These are phyloP conservation scores for Aphanomyces astaci DNA, from an alignment of 352 stramenopile species.

Conservation along the genomic window DNA sequence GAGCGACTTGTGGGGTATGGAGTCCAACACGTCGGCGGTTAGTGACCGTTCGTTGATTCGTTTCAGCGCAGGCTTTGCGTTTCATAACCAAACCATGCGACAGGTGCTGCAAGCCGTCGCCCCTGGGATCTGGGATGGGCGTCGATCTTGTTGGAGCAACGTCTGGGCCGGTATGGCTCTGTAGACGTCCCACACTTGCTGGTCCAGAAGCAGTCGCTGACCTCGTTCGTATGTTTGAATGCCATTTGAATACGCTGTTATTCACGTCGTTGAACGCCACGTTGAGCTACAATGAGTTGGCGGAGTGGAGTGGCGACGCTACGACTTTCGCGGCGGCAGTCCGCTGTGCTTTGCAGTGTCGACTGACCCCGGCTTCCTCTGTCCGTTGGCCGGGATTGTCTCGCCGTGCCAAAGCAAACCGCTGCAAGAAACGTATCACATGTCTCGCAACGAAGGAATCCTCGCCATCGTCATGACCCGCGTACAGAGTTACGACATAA, in stretches of 20 bases:
- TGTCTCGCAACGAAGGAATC: background rate
- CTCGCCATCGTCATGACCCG: background rate
- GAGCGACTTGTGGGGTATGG: slow-evolving; percentile 1
- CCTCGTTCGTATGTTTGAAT: background rate
- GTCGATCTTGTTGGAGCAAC: background rate
- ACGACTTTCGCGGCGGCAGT: background rate
- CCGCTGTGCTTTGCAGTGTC: background rate
- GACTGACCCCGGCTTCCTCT: background rate
- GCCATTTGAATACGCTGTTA: background rate
- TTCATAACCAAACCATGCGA: background rate
- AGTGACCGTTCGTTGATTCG: background rate
- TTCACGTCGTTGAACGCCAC: background rate
- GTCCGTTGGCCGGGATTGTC: background rate
- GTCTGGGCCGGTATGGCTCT: background rate
- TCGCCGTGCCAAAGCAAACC: background rate
- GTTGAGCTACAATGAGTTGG: background rate
- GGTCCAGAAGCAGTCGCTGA: background rate
- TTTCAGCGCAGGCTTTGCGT: background rate
- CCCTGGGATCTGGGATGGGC: background rate
- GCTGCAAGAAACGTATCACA: background rate
- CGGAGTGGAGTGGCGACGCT: background rate
- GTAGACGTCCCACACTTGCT: background rate
- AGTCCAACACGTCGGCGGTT: background rate
- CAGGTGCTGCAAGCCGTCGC: background rate
- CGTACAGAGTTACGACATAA: background rate